Base-by-base conservation (phyloP, 805 yeast species). In the Cephaloascus albidus region DNA sequence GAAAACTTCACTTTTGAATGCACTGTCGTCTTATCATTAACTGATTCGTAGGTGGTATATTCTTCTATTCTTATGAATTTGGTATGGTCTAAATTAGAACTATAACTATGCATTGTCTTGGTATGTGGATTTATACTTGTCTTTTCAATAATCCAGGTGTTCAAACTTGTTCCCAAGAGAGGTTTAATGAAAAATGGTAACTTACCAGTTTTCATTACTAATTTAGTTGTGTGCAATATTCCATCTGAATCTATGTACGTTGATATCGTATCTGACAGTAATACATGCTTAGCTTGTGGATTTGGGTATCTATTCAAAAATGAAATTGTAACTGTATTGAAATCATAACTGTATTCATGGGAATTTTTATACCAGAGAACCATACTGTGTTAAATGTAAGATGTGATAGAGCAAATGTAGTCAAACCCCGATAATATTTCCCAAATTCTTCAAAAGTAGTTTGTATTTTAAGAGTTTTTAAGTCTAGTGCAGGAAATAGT, bases 281-380 rank as follows among this genome's bases (percentile, higher is more conserved):
- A 64, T 10, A 90, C 96, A 61, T 90, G 96, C 8, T 76, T 65
- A 15, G 96, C 81, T 55, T 71, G 88, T 2, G 97, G 97, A 55
- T 81, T 80, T 12, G 81, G 81, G 47, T 80, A 81, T 48, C 81
- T 65, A 60, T 78, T 80, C 60, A 85, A 80, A 54, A 82, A 81
- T 1, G 95, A 95, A 36, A 80, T 63, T 2, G 87, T 70, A 3
- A 85, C 86, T 0, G 90, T 81, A 37, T 70, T 68, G 51, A 88
- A 88, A 48, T 79, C 80, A 55, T 75, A 74, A 38, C 70, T 61
- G 54, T 70, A 84, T n/a, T 64, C 54, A 53, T 78, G 83, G n/a
- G 61, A 50, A 44, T 70, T 70, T 44, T 70, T 66, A 54, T 73
- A 74, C 60, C 76, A 71, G 33, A 80, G 71, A 33, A 83, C 90